Evolutionary conservation across 1,139 yeast species (phyloP).

Genomic region (Taphrina populina): DNA sequence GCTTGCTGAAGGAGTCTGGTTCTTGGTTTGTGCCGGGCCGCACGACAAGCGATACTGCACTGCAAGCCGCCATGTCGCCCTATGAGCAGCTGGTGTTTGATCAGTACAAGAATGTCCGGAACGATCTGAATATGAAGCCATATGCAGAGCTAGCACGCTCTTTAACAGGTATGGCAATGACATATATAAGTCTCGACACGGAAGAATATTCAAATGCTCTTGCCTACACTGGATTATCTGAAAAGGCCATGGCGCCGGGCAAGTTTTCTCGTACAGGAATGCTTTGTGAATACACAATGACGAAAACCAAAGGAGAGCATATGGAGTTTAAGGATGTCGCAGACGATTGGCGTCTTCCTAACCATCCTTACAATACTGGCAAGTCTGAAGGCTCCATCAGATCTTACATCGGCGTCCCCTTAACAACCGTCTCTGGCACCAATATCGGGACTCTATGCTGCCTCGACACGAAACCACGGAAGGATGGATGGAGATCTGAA

Average conservation of each 20-base stretch:
- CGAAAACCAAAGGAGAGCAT: background rate
- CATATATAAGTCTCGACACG: conserved; percentile 1
- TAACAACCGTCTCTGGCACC: conserved; percentile 16
- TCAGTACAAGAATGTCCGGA: conserved; percentile 10
- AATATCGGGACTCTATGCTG: conserved; percentile 24
- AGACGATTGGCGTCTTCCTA: conserved; percentile 2
- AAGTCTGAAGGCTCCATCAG: conserved; percentile 5
- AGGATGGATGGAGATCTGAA: background rate
- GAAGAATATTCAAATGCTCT: background rate
- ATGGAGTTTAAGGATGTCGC: conserved; percentile 9
- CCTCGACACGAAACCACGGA: conserved; percentile 15
- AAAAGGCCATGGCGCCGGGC: background rate
- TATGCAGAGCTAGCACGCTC: conserved; percentile 14
- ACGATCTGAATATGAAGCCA: conserved; percentile 7
- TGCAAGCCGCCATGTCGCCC: conserved; percentile 15
- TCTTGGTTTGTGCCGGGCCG: conserved; percentile 25
- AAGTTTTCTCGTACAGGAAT: background rate
- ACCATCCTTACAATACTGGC: conserved; percentile 18
- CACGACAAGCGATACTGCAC: background rate
- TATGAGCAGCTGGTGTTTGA: conserved; percentile 11
- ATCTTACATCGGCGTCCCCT: conserved; percentile 22
- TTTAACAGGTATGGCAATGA: conserved; percentile 12
- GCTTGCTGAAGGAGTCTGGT: conserved; percentile 1
- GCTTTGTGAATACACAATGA: conserved; percentile 7
- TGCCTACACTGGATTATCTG: background rate